These are phyloP conservation scores for Gamarada debralockiae DNA, from an alignment of 495 filamentous ascomycete species.

Conservation along the genomic window DNA sequence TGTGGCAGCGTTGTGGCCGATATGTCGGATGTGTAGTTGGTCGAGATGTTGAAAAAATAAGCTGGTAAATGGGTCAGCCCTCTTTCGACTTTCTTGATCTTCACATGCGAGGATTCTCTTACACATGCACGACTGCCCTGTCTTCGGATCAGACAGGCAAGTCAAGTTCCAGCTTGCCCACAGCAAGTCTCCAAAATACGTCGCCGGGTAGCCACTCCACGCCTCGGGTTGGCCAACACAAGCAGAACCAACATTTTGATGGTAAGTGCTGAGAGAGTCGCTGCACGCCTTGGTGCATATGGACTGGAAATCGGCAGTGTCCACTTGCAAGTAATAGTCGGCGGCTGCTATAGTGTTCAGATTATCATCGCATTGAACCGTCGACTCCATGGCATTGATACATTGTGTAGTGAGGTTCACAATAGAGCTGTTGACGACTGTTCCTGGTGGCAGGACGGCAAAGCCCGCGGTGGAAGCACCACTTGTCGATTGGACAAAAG, in stretches of 20 bases:
- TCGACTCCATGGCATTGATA: not conserved
- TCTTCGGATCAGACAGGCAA: not conserved
- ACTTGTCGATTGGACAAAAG: too few species aligned
- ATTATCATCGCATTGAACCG: not conserved
- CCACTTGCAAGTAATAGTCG: not conserved
- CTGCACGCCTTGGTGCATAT: not conserved
- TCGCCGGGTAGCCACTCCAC: not conserved
- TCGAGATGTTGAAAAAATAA: not conserved
- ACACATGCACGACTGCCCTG: not conserved
- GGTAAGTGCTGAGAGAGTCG: not conserved
- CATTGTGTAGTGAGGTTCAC: too few species aligned
- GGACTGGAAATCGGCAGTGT: not conserved
- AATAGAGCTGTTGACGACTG: too few species aligned
- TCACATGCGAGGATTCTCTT: not conserved
- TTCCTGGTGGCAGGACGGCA: too few species aligned
- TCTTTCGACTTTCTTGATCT: too few species aligned
- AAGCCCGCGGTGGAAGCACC: too few species aligned
- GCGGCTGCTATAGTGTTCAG: not conserved
- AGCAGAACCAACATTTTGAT: not conserved
- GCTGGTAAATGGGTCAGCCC: too few species aligned
- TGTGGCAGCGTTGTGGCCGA: not conserved
- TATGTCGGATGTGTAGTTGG: not conserved
- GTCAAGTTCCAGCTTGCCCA: not conserved
- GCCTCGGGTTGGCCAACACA: not conserved
- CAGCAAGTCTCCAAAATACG: not conserved